phyloP scores from a whole-genome alignment of 805 yeast species.

The Candida chauliodis region DNA sequence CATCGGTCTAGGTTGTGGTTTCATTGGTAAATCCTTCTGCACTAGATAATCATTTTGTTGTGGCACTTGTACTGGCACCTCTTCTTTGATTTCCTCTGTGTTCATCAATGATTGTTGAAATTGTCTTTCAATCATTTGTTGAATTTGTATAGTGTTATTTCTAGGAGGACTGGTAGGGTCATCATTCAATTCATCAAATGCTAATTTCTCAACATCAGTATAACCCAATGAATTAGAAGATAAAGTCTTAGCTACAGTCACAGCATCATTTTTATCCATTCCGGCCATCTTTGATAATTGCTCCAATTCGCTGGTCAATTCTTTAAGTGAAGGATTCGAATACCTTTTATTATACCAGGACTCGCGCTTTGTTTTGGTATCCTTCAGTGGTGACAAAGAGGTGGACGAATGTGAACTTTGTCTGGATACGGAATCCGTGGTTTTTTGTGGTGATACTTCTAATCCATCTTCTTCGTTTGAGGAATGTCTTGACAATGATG shows the following conservation, averaged over 20 bases:
- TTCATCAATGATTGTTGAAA: slow-evolving; percentile 14
- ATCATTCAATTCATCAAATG: slow-evolving; percentile 28
- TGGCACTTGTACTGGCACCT: slow-evolving; percentile 23
- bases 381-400: slow-evolving; percentile 9
- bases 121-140: slow-evolving; percentile 16
- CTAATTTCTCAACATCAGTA: slow-evolving; percentile 47
- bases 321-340: slow-evolving; percentile 62
- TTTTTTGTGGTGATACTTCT: slow-evolving; percentile 16
- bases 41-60: slow-evolving; percentile 5
- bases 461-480: slow-evolving; percentile 22
- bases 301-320: slow-evolving; percentile 72
- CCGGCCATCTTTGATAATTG: slow-evolving; percentile 75
- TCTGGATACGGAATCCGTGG: slow-evolving; percentile 1
- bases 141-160: slow-evolving; percentile 9
- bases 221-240: slow-evolving; percentile 66
- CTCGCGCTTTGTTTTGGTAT: slow-evolving; percentile 9
- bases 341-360: slow-evolving; percentile 15
- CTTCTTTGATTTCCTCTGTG: slow-evolving; percentile 9
- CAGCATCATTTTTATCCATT: slow-evolving; percentile 74
- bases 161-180: slow-evolving; percentile 6
- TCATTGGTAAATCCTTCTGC: background rate
- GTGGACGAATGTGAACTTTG: background rate
- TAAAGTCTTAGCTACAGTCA: slow-evolving; percentile 74
- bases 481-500: slow-evolving; percentile 12
- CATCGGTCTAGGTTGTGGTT: background rate